Evolutionary conservation across 2,329 filamentous ascomycete species (phyloP), one percentile per base, ranked within the genome.

Genomic region (Juglanconis sp.): DNA sequence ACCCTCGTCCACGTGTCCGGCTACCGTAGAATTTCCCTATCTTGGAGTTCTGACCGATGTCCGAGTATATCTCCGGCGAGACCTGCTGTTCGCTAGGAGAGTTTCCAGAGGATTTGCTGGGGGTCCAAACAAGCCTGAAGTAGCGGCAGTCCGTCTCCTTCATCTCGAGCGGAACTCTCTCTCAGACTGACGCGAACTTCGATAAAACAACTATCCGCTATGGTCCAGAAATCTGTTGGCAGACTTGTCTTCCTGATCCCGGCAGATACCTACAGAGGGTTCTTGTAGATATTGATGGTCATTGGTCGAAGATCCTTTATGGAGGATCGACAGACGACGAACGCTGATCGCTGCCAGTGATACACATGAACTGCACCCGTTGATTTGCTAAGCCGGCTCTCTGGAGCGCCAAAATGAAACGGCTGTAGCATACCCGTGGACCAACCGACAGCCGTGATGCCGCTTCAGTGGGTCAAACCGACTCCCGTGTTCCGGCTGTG

Each of bases 381-480:
- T 8, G 17, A 24, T 34, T 24, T 34, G 52, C 58, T 24, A 42
- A 48, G 13, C 53, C 59, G 34, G 48, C 36, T 17, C 0, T 47
- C 15, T 31, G 38, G 42, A n/a, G 44, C 44, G 31, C 52, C 35
- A 56, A 40, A 40, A 6, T 60, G 61, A 63, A 60, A 60, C 61
- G 61, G 61, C 50, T 57, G 42, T 31, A 31, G 36, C 56, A 30
- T 53, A 47, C 48, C 57, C 46, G 61, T 53, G 4, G 36, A 34
- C 44, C 42, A 50, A 47, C 61, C 61, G 61, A 63, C 42, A 57
- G 38, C 61, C 61, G 53, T 38, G 30, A 31, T 40, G 32, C 61
- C 61, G 61, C 32, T 51, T 34, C 31, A 48, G 57, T 57, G 61
- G 61, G 54, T 34, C 54, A 38, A 1, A 24, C 61, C 61, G 61